These are phyloP conservation scores for Alternaria sp. DNA, from an alignment of 2,329 filamentous ascomycete species.

Conservation along the genomic window DNA sequence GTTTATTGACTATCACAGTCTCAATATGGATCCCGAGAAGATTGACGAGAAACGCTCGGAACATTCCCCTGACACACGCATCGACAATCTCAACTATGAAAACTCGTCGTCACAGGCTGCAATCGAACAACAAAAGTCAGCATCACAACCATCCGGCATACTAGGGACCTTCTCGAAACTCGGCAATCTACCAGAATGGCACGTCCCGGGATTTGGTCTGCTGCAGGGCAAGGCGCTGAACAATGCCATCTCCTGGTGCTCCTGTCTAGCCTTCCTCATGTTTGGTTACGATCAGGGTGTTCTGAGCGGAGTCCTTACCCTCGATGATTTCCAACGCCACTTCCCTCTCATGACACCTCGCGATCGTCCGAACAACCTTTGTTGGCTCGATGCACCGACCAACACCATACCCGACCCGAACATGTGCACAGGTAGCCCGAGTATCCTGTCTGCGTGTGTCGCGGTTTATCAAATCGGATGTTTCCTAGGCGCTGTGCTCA, in stretches of 20 bases:
- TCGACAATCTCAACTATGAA: conserved; percentile 6
- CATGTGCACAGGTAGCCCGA: conserved; percentile 27
- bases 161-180: conserved; percentile 18
- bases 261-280: conserved; percentile 42
- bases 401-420: conserved; percentile 12
- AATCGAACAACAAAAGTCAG: conserved; percentile 10
- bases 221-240: conserved; percentile 25
- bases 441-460: conserved; percentile 25
- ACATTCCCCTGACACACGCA: conserved; percentile 12
- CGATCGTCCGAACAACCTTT: conserved; percentile 19
- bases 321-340: conserved; percentile 63
- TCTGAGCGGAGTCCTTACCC: conserved; percentile 71
- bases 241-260: conserved; percentile 26
- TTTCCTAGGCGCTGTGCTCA: conserved; percentile 50
- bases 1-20: neutral
- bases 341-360: conserved; percentile 37
- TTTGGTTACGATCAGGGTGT: conserved; percentile 72
- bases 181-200: conserved; percentile 27
- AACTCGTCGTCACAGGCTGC: neutral
- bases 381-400: conserved; percentile 25
- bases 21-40: conserved; percentile 16
- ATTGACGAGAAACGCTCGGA: conserved; percentile 12
- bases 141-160: conserved; percentile 1
- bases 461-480: conserved; percentile 50
- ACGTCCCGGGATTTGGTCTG: conserved; percentile 22